These are phyloP conservation scores for Candida sojae DNA, from an alignment of 1,139 yeast genomes.

Conservation along the genomic window DNA sequence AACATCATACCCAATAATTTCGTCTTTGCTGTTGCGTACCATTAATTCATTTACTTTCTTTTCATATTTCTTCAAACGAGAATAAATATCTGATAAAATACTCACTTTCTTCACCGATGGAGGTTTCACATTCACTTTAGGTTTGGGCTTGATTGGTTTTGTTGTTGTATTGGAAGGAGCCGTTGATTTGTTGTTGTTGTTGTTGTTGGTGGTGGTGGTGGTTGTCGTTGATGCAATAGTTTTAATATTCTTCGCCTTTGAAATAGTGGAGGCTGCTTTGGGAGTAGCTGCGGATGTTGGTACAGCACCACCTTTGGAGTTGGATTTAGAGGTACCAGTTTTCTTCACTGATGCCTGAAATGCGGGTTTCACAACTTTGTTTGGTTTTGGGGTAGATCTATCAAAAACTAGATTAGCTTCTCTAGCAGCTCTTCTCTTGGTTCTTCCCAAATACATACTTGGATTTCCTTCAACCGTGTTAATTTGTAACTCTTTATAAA, in stretches of 20 bases:
- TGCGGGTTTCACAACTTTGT: conserved; percentile 13
- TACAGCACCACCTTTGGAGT: not conserved
- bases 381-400: not conserved
- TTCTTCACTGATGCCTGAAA: not conserved
- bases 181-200: not conserved
- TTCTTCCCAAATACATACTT: conserved; percentile 8
- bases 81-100: not conserved
- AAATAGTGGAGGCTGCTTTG: not conserved
- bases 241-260: not conserved
- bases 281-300: conserved; percentile 44
- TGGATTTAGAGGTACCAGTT: not conserved
- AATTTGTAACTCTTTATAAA: conserved; percentile 6
- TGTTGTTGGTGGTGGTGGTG: not conserved
- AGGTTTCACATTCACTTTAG: not conserved
- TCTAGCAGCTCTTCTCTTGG: conserved; percentile 10
- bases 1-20: not conserved
- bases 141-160: not conserved
- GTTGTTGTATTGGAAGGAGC: not conserved
- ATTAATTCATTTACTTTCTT: conserved; percentile 6
- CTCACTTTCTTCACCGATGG: not conserved
- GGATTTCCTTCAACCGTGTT: conserved; percentile 15
- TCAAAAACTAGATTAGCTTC: conserved; percentile 4
- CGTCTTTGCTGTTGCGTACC: conserved; percentile 20
- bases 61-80: not conserved
- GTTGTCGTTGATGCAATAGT: not conserved